Evolutionary conservation across 805 yeast species (phyloP).

Genomic region (Kuraishia hungarica): DNA sequence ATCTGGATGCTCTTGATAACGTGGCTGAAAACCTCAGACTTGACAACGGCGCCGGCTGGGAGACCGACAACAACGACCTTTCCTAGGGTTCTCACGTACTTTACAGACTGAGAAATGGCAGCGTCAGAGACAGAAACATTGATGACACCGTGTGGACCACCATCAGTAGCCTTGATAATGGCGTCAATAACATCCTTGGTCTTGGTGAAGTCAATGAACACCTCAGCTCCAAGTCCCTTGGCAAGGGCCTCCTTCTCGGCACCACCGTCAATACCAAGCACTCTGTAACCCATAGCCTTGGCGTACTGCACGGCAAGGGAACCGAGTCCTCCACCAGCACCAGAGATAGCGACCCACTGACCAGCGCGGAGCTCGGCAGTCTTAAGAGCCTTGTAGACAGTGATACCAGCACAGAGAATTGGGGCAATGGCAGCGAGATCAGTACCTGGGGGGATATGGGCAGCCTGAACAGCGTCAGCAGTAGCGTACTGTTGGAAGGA

Average conservation of each 20-base stretch:
- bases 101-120: constrained; percentile 35
- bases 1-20: constrained; percentile 48
- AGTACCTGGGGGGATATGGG: constrained; percentile 34
- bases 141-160: constrained; percentile 45
- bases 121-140: constrained; percentile 43
- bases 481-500: constrained; percentile 47
- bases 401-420: constrained; percentile 45
- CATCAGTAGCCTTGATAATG: constrained; percentile 32
- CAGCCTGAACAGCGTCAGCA: constrained; percentile 45
- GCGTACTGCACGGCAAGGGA: constrained; percentile 71
- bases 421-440: constrained; percentile 41
- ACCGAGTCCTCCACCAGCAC: constrained; percentile 82
- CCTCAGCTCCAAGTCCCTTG: constrained; percentile 36
- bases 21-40: constrained; percentile 42
- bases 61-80: constrained; percentile 54
- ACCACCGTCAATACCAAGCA: constrained; percentile 64
- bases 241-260: constrained; percentile 33
- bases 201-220: constrained; percentile 33
- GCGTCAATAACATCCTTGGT: constrained; percentile 30
- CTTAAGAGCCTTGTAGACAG: constrained; percentile 45
- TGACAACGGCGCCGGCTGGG: constrained; percentile 51
- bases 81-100: constrained; percentile 41
- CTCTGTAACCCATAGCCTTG: constrained; percentile 65
- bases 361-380: constrained; percentile 46
- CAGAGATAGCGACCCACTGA: constrained; percentile 68